Conservation (phyloP, 208 protist species). For the Angomonas desouzai region DNA sequence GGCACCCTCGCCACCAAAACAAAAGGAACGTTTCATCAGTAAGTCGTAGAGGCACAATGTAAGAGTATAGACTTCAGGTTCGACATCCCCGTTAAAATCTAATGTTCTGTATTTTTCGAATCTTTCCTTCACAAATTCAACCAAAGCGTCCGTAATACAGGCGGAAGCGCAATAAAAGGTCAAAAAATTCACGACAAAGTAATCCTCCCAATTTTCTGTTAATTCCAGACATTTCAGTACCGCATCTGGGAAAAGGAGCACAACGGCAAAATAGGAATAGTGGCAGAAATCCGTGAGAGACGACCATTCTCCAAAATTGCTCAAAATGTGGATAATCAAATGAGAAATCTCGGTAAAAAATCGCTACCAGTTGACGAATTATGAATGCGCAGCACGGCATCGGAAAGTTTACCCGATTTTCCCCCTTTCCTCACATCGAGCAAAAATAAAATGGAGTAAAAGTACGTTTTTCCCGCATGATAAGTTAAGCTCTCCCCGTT, state of each 20-base stretch:
- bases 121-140: not conserved
- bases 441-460: not conserved
- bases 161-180: not conserved
- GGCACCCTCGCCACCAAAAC: not conserved
- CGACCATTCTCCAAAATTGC: not conserved
- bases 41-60: not conserved
- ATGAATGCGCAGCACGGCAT: not conserved
- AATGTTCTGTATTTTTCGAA: constrained; percentile 8
- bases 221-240: not conserved
- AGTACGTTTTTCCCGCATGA: not conserved
- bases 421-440: not conserved
- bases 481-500: not conserved
- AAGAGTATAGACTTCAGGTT: not conserved
- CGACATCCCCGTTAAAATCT: not conserved
- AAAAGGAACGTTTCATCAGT: not conserved
- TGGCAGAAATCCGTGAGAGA: not conserved
- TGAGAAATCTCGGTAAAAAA: not conserved
- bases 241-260: not conserved
- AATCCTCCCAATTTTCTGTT: not conserved
- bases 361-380: not conserved
- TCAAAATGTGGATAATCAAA: not conserved
- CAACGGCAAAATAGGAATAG: not conserved
- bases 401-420: not conserved
- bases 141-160: not conserved
- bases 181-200: not conserved